Conservation (phyloP, 495 filamentous ascomycete genomes). For the Umbilicaria muhlenbergii region DNA sequence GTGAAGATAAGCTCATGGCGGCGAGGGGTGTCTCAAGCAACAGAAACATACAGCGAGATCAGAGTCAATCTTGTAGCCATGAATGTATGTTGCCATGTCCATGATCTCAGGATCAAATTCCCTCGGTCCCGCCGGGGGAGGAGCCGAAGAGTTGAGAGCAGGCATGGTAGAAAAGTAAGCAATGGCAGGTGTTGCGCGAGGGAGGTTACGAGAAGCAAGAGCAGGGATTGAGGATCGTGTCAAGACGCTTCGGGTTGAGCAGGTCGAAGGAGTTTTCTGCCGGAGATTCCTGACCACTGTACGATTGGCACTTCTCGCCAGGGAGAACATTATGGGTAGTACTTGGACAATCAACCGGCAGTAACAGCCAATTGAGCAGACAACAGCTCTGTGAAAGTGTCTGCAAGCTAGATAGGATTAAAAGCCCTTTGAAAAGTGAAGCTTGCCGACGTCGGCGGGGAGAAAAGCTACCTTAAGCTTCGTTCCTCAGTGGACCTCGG, state of each 20-base stretch:
- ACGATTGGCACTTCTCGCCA: slow-evolving; percentile 4
- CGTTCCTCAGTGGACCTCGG: no score
- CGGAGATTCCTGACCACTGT: neutral
- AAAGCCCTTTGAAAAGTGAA: no score
- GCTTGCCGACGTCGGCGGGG: no score
- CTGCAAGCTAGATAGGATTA: no score
- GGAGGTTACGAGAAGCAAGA: no score
- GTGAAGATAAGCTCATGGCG: neutral
- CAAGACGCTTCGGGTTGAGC: neutral
- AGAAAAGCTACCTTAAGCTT: no score
- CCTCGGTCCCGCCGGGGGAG: slow-evolving; percentile 16
- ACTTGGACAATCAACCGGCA: no score
- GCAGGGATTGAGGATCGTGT: no score
- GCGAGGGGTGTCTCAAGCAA: neutral
- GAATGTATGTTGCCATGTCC: slow-evolving; percentile 88
- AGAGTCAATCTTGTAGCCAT: slow-evolving; percentile 78
- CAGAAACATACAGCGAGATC: slow-evolving; percentile 66
- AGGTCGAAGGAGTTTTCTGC: neutral
- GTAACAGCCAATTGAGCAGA: no score
- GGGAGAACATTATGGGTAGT: neutral
- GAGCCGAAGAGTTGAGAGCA: slow-evolving; percentile 25
- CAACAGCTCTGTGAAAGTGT: no score
- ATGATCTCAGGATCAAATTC: slow-evolving; percentile 79
- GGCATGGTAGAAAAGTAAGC: slow-evolving; percentile 33
- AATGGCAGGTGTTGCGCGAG: neutral